phyloP scores from a whole-genome alignment of 352 stramenopile species.

The Phytophthora vignae region DNA sequence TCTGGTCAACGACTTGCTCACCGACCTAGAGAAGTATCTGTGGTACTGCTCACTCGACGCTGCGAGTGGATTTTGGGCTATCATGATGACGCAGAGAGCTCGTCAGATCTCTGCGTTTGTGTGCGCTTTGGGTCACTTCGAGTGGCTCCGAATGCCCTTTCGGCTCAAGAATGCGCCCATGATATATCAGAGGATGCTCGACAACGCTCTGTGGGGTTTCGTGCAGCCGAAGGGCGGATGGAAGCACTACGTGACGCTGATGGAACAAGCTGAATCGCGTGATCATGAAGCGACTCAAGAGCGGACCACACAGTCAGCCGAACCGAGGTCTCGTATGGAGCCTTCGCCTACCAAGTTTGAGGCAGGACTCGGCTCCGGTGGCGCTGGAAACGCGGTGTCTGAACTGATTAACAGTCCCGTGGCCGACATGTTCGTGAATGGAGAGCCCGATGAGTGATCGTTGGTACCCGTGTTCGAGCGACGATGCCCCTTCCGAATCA shows the following conservation, averaged over 20 bases:
- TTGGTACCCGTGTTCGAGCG: background rate
- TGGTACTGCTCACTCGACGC: background rate
- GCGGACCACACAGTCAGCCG: too few species aligned
- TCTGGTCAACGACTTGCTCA: background rate
- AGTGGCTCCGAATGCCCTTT: background rate
- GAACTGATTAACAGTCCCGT: background rate
- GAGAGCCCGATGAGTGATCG: background rate
- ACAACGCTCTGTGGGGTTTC: too few species aligned
- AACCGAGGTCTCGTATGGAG: too few species aligned
- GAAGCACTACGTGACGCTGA: too few species aligned
- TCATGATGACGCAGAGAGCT: background rate
- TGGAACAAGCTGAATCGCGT: too few species aligned
- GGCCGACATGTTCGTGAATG: background rate
- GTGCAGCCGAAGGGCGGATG: too few species aligned
- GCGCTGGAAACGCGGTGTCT: background rate
- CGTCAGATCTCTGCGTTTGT: background rate
- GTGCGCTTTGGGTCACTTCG: background rate
- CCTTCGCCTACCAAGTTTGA: too few species aligned
- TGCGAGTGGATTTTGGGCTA: background rate
- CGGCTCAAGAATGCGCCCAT: background rate
- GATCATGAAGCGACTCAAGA: too few species aligned
- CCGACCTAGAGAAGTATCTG: background rate
- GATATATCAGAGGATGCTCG: background rate
- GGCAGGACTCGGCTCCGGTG: too few species aligned
- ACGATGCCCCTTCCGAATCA: background rate